phyloP scores from a whole-genome alignment of 2,329 filamentous ascomycete genomes.

The Ceratocystiopsis sp. region DNA sequence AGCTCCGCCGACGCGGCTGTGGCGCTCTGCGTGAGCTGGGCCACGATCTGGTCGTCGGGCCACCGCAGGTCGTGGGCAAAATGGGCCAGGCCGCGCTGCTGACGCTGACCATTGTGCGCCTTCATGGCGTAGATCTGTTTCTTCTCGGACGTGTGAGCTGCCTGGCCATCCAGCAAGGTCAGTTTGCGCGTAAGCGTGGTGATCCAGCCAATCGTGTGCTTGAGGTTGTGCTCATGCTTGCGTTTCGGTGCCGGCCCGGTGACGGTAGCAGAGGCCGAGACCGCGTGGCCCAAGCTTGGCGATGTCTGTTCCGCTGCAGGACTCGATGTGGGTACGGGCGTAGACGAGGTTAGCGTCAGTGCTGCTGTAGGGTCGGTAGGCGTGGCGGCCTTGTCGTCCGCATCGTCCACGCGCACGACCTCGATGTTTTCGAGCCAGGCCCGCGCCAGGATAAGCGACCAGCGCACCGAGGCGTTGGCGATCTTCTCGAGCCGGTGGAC shows the following conservation, averaged over 20 bases:
- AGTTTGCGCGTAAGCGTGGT: constrained; percentile 39
- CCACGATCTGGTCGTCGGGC: constrained; percentile 27
- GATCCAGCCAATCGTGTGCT: constrained; percentile 32
- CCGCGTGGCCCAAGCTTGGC: not conserved
- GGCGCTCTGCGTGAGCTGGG: constrained; percentile 22
- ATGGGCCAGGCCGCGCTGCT: constrained; percentile 43
- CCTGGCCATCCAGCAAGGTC: constrained; percentile 18
- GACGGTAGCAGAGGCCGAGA: constrained; percentile 11
- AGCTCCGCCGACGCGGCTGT: constrained; percentile 8
- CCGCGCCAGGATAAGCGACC: constrained; percentile 47
- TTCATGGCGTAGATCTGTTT: constrained; percentile 30
- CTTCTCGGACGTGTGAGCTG: constrained; percentile 8
- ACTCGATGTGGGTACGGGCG: too few species aligned
- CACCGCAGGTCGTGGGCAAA: constrained; percentile 46
- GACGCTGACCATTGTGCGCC: constrained; percentile 38
- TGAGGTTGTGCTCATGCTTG: constrained; percentile 12
- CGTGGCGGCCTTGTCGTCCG: not conserved
- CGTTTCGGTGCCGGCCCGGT: not conserved
- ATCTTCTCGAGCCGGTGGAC: constrained; percentile 44
- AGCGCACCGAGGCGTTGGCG: constrained; percentile 44
- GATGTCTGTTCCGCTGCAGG: constrained; percentile 1
- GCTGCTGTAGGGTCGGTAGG: not conserved
- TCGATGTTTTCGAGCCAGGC: constrained; percentile 53
- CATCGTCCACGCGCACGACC: constrained; percentile 18
- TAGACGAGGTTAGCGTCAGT: not conserved